phyloP scores from a whole-genome alignment of 768 basidiomycete species.

The Xerocomus potaroensis region DNA sequence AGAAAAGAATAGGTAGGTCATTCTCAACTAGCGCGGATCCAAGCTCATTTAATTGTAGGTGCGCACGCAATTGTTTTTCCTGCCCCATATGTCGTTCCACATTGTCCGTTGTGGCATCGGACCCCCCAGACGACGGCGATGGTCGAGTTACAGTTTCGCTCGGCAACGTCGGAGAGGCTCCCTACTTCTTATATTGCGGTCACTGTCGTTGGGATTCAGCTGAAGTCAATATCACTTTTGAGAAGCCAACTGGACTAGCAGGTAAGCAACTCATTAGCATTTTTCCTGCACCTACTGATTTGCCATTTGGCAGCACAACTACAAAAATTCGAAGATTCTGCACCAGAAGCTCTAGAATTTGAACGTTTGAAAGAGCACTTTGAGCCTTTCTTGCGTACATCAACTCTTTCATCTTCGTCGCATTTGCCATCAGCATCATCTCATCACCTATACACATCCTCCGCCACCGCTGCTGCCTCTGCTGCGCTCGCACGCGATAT shows the following conservation, averaged over 20 bases:
- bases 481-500: slow-evolving; percentile 87
- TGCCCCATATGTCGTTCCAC: slow-evolving; percentile 93
- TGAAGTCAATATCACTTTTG: slow-evolving; percentile 87
- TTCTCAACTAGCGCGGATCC: neutral
- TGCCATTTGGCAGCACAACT: slow-evolving; percentile 63
- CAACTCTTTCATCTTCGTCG: slow-evolving; percentile 66
- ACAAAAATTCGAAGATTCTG: slow-evolving; percentile 85
- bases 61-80: slow-evolving; percentile 95
- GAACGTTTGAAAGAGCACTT: slow-evolving; percentile 96
- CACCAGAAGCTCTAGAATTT: slow-evolving; percentile 82
- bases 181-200: slow-evolving; percentile 88
- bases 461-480: slow-evolving; percentile 86
- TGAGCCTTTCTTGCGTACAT: slow-evolving; percentile 88
- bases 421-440: slow-evolving; percentile 47
- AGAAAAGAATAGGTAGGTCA: slow-evolving; percentile 85
- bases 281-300: slow-evolving; percentile 1
- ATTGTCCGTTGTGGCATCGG: slow-evolving; percentile 85
- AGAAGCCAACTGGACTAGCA: slow-evolving; percentile 94
- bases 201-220: slow-evolving; percentile 95
- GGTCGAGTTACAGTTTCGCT: slow-evolving; percentile 49
- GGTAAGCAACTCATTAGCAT: slow-evolving; percentile 42
- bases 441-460: slow-evolving; percentile 72
- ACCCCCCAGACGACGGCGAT: slow-evolving; percentile 62
- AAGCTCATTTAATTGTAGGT: slow-evolving; percentile 48
- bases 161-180: slow-evolving; percentile 71